Base-by-base conservation (phyloP, 176 grass and related monocot species). In the Triticum dicoccoides region DNA sequence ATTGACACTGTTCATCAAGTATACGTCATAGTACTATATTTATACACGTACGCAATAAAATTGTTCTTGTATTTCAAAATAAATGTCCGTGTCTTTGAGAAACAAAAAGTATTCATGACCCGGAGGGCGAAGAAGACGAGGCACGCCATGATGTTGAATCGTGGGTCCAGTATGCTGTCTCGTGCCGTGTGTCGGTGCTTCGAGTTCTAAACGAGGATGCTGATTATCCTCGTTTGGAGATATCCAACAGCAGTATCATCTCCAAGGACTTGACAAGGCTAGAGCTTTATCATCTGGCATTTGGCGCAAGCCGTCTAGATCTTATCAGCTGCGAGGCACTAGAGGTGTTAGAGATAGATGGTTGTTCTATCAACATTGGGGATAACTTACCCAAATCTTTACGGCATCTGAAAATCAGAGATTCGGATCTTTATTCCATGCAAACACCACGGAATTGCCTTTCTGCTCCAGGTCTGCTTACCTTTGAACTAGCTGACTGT, bases 341-440 rank as follows among this genome's bases (percentile, higher is more conserved):
- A 12, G 23, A 64, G 23, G n/a, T 64, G n/a, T 27, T 25, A 5
- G 23, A 27, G 9, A 25, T 64, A 27, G 0, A 2, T 5, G 1
- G 29, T 30, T 30, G 29, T 30, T 30, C 1, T 30, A 30, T 30
- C 29, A 30, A 30, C 29, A 30, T 39, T 39, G 38, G 38, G 38
- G 8, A 39, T 39, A 39, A 2, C 64, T 14, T 5, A 32, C 5
- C 64, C 12, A 8, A 33, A 33, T 67, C 13, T 17, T 14, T 67
- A 33, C 25, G 13, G 17, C 12, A 8, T 67, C 29, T 67, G 2
- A 15, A 6, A 32, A 1, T 67, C 5, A 8, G 0, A 17, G 0
- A 4, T 33, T 67, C 65, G 8, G 0, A 0, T 0, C 5, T 67
- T 17, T 3, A 0, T 27, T 27, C 63, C 25, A 2, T 2, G 2